phyloP scores from a whole-genome alignment of 306 rosid genomes.

The Gastrolobium villosum region DNA sequence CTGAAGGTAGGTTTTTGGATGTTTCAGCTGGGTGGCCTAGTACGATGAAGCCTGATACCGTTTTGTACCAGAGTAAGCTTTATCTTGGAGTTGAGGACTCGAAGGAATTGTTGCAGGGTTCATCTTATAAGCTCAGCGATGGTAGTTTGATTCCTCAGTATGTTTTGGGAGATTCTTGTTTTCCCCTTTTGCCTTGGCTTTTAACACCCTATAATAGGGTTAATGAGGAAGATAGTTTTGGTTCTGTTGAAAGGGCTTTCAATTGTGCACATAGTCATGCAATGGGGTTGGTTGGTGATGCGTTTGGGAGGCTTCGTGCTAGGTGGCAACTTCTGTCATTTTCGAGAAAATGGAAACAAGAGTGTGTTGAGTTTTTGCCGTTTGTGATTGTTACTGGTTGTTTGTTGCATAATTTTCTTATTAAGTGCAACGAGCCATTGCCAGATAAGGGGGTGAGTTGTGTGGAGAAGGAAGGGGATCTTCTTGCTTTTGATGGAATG shows the following conservation, averaged over 20 bases:
- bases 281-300: slow-evolving; percentile 62
- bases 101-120: slow-evolving; percentile 67
- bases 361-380: slow-evolving; percentile 71
- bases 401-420: slow-evolving; percentile 85
- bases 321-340: slow-evolving; percentile 71
- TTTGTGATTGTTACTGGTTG: slow-evolving; percentile 75
- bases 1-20: slow-evolving; percentile 79
- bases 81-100: slow-evolving; percentile 68
- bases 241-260: slow-evolving; percentile 62
- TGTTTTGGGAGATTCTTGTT: slow-evolving; percentile 78
- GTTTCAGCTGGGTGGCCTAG: slow-evolving; percentile 94
- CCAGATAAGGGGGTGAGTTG: slow-evolving; percentile 45
- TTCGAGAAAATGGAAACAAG: slow-evolving; percentile 75
- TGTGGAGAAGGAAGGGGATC: slow-evolving; percentile 48
- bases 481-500: slow-evolving; percentile 61
- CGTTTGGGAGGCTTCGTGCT: slow-evolving; percentile 62
- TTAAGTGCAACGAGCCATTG: slow-evolving; percentile 63
- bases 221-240: slow-evolving; percentile 65
- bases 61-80: slow-evolving; percentile 77
- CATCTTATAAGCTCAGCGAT: slow-evolving; percentile 59
- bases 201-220: slow-evolving; percentile 72
- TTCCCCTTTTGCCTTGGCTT: slow-evolving; percentile 86
- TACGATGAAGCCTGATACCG: slow-evolving; percentile 61
- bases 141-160: slow-evolving; percentile 72
- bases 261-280: slow-evolving; percentile 65